These are phyloP conservation scores for Diddensiella transvaalensis DNA, from an alignment of 805 yeast species.

Conservation along the genomic window DNA sequence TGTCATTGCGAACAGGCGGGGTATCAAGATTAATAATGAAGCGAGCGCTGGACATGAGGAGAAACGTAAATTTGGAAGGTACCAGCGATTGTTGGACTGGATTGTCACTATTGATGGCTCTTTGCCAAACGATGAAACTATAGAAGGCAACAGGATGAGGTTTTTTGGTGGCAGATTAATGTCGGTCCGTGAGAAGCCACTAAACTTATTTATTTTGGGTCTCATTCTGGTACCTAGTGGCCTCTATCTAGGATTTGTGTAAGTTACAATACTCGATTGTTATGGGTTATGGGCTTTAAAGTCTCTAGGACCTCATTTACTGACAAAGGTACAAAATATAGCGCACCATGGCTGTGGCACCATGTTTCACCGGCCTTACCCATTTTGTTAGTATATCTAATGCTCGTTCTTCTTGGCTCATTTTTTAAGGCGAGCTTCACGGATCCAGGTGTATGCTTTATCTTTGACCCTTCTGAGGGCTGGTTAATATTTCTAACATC, in stretches of 20 bases:
- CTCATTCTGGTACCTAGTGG: conserved; percentile 45
- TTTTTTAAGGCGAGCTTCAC: conserved; percentile 52
- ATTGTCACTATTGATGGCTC: neutral
- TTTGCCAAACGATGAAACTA: neutral
- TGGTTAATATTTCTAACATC: neutral
- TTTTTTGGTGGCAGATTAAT: conserved; percentile 68
- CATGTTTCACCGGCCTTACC: conserved; percentile 53
- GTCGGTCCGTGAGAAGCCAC: conserved; percentile 38
- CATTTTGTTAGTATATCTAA: conserved; percentile 54
- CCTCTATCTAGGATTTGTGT: conserved; percentile 48
- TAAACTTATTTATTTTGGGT: conserved; percentile 37
- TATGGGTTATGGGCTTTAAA: conserved; percentile 21
- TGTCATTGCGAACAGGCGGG: neutral
- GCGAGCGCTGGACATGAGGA: neutral
- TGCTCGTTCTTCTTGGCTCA: conserved; percentile 47
- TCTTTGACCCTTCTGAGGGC: neutral
- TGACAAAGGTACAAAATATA: neutral
- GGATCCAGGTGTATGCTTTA: conserved; percentile 60
- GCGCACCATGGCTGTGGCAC: conserved; percentile 52
- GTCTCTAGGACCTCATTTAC: conserved; percentile 7
- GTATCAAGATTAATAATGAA: neutral
- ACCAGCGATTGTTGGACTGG: neutral
- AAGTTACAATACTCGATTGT: conserved; percentile 20
- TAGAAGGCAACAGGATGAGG: conserved; percentile 21
- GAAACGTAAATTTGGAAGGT: neutral